phyloP scores from a whole-genome alignment of 163 green algal species.

The Scenedesmus sp. region DNA sequence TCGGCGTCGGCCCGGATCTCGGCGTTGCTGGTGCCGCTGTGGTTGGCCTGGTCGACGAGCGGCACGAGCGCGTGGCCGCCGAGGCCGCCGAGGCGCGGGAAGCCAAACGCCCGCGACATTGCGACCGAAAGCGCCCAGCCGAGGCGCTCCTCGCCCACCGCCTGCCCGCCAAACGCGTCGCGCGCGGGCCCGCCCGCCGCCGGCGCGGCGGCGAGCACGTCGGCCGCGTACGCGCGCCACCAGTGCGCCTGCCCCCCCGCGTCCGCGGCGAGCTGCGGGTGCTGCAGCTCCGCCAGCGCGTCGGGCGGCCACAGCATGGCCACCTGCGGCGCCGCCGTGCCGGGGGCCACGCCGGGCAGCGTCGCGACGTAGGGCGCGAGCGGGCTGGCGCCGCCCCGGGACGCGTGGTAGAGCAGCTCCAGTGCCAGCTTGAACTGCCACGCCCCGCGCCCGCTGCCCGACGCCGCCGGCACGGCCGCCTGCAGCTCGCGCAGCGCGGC shows the following conservation, averaged over 20 bases:
- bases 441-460: constrained; percentile 12
- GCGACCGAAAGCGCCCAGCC: constrained; percentile 51
- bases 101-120: constrained; percentile 55
- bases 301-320: constrained; percentile 49
- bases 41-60: constrained; percentile 48
- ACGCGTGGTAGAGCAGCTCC: constrained; percentile 49
- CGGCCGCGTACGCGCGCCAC: background rate
- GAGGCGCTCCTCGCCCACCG: constrained; percentile 10
- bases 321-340: constrained; percentile 43
- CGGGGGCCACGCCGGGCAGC: constrained; percentile 46
- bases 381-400: constrained; percentile 33
- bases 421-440: constrained; percentile 56
- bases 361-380: constrained; percentile 46
- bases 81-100: constrained; percentile 21
- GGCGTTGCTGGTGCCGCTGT: constrained; percentile 36
- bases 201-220: constrained; percentile 17
- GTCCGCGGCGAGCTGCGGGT: constrained; percentile 41
- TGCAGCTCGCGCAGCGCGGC: constrained; percentile 15
- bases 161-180: constrained; percentile 35
- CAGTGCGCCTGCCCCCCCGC: constrained; percentile 26
- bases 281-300: constrained; percentile 51
- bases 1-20: constrained; percentile 36
- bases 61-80: constrained; percentile 35
- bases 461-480: constrained; percentile 13
- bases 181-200: constrained; percentile 11